Evolutionary conservation across 306 rosid genomes (phyloP).

Genomic region (Lathyrus sativus): DNA sequence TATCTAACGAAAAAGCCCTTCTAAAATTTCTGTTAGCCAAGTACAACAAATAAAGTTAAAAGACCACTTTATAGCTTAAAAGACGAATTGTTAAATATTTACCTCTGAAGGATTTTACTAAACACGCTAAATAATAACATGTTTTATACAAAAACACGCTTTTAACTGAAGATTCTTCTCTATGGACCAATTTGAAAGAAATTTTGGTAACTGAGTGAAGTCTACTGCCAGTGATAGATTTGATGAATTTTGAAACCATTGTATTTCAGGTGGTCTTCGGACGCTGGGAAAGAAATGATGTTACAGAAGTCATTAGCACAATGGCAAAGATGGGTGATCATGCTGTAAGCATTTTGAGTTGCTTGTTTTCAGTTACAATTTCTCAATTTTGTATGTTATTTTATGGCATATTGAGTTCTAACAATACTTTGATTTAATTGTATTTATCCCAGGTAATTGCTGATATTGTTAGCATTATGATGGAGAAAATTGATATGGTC

Average conservation of each 20-base stretch:
- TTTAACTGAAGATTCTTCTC: no score
- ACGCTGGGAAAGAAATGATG: constrained; percentile 91
- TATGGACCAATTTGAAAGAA: not conserved
- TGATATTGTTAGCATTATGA: constrained; percentile 82
- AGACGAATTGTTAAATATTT: no score
- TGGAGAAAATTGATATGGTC: constrained; percentile 69
- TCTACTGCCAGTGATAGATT: constrained; percentile 24
- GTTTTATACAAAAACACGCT: no score
- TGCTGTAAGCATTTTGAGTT: constrained; percentile 62
- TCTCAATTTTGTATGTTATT: constrained; percentile 2
- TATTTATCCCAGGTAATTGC: constrained; percentile 79
- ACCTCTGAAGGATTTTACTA: no score
- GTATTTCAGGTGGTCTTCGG: constrained; percentile 75
- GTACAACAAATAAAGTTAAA: no score
- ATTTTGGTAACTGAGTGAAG: constrained; percentile 11
- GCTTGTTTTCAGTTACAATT: constrained; percentile 14
- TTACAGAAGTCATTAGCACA: constrained; percentile 79
- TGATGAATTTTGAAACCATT: constrained; percentile 40
- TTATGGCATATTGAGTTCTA: constrained; percentile 25
- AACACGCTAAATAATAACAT: no score
- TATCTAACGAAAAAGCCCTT: no score
- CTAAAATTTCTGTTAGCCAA: no score
- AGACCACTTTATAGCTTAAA: no score
- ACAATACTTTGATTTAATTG: constrained; percentile 15
- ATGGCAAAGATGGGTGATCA: constrained; percentile 94